Percentiles rank a stretch among this genome's conserved stretches.
Conservation (phyloP, 495 filamentous ascomycete species). For the Alectoria sarmentosa region DNA sequence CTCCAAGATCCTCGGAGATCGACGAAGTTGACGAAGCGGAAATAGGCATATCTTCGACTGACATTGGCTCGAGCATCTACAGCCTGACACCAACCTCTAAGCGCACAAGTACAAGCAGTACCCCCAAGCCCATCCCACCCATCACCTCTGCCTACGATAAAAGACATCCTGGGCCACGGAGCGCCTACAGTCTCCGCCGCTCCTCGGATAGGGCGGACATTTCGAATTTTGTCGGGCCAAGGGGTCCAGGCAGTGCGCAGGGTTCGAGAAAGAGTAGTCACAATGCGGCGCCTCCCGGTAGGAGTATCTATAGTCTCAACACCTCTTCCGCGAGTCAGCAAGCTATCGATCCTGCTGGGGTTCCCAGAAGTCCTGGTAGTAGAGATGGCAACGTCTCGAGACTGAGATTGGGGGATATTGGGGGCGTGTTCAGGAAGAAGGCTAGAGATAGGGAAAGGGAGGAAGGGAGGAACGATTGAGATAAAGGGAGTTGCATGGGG, state of each 20-base stretch:
- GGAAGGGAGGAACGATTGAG: background rate
- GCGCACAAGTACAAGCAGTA: slow-evolving; percentile 37
- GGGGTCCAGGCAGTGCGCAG: slow-evolving; percentile 35
- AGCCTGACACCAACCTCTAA: slow-evolving; percentile 28
- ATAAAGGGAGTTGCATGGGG: background rate
- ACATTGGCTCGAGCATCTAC: slow-evolving; percentile 38
- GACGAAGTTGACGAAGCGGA: slow-evolving; percentile 13
- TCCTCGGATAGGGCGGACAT: slow-evolving; percentile 42
- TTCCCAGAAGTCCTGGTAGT: slow-evolving; percentile 15
- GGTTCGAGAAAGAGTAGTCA: slow-evolving; percentile 14
- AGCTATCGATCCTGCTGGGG: slow-evolving; percentile 4
- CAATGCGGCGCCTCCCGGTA: slow-evolving; percentile 20
- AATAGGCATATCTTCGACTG: slow-evolving; percentile 29
- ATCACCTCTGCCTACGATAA: slow-evolving; percentile 42
- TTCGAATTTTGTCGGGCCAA: slow-evolving; percentile 35
- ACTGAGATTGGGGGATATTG: slow-evolving; percentile 27
- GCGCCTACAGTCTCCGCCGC: slow-evolving; percentile 42
- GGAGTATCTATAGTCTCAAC: slow-evolving; percentile 27
- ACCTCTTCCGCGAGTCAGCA: slow-evolving; percentile 13
- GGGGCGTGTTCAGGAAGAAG: slow-evolving; percentile 33
- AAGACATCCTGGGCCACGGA: slow-evolving; percentile 36
- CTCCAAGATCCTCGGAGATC: slow-evolving; percentile 5
- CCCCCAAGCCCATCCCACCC: slow-evolving; percentile 39
- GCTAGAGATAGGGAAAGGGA: slow-evolving; percentile 26
- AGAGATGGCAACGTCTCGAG: slow-evolving; percentile 13